These are phyloP conservation scores for Skeletonema tropicum DNA, from an alignment of 108 stramenopile genomes.

Conservation along the genomic window DNA sequence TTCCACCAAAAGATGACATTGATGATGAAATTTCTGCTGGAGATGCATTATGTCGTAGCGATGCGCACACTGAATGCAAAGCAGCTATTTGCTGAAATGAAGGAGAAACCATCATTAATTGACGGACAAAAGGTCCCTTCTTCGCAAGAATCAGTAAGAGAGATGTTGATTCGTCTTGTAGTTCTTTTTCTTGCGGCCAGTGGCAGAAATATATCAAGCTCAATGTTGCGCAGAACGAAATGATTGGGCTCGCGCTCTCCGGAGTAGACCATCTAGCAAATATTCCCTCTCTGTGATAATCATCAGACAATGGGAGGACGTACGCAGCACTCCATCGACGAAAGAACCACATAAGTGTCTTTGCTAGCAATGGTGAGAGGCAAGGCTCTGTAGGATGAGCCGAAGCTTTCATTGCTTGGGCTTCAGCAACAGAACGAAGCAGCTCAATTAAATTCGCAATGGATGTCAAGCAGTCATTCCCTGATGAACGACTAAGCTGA, in stretches of 20 bases:
- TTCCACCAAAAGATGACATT: conserved; percentile 43
- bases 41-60: conserved; percentile 66
- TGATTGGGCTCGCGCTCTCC: conserved; percentile 58
- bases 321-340: conserved; percentile 81
- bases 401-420: conserved; percentile 70
- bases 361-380: conserved; percentile 80
- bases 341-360: conserved; percentile 80
- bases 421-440: conserved; percentile 66
- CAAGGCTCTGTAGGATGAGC: conserved; percentile 55
- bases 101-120: conserved; percentile 56
- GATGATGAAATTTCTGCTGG: conserved; percentile 52
- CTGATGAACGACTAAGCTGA: background rate
- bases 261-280: conserved; percentile 58
- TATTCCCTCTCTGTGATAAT: conserved; percentile 56
- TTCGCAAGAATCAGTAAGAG: conserved; percentile 68
- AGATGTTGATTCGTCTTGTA: conserved; percentile 62
- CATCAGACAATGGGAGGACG: conserved; percentile 58
- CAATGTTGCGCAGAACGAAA: conserved; percentile 72
- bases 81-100: conserved; percentile 67
- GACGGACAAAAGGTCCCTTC: conserved; percentile 53
- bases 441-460: conserved; percentile 59
- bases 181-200: conserved; percentile 86
- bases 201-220: conserved; percentile 80
- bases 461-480: conserved; percentile 33
- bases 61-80: conserved; percentile 67